Conservation (phyloP, 495 filamentous ascomycete species). For the Penicillium manginii region DNA sequence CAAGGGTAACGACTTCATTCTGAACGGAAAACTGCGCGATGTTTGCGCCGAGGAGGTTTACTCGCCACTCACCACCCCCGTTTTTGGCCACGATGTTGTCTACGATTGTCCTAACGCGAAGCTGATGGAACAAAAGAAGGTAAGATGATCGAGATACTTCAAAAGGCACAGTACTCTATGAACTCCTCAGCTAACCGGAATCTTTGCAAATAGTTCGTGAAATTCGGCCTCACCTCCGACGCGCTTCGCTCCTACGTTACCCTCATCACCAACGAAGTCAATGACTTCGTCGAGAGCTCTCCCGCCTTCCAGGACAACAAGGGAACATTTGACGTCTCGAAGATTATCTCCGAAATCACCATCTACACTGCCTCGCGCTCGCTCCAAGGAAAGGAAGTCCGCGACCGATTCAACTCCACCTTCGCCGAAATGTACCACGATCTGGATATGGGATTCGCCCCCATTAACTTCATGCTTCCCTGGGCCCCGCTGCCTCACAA, state of each 20-base stretch:
- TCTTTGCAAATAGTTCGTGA: slow-evolving; percentile 56
- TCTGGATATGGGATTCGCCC: slow-evolving; percentile 66
- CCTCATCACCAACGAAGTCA: slow-evolving; percentile 57
- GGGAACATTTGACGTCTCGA: slow-evolving; percentile 56
- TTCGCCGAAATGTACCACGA: slow-evolving; percentile 69
- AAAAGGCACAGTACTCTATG: neutral
- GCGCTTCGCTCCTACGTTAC: slow-evolving; percentile 65
- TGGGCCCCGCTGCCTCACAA: slow-evolving; percentile 67
- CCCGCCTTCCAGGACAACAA: slow-evolving; percentile 48
- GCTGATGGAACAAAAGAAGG: slow-evolving; percentile 73
- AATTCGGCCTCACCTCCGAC: slow-evolving; percentile 64
- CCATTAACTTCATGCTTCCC: slow-evolving; percentile 69
- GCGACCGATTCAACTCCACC: slow-evolving; percentile 60
- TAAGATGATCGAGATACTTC: slow-evolving; percentile 23
- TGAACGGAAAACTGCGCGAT: slow-evolving; percentile 64
- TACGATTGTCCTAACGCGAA: slow-evolving; percentile 70
- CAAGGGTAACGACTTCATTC: slow-evolving; percentile 65
- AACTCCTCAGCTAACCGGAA: slow-evolving; percentile 8
- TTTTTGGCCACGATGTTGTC: slow-evolving; percentile 66
- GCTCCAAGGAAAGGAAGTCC: slow-evolving; percentile 68
- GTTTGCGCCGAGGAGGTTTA: slow-evolving; percentile 70
- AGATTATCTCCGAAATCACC: slow-evolving; percentile 62
- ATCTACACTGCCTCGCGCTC: slow-evolving; percentile 70
- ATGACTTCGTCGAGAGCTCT: slow-evolving; percentile 52
- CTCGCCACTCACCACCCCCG: slow-evolving; percentile 61